Evolutionary conservation across 306 rosid species (phyloP).

Genomic region (Fragaria vesca): DNA sequence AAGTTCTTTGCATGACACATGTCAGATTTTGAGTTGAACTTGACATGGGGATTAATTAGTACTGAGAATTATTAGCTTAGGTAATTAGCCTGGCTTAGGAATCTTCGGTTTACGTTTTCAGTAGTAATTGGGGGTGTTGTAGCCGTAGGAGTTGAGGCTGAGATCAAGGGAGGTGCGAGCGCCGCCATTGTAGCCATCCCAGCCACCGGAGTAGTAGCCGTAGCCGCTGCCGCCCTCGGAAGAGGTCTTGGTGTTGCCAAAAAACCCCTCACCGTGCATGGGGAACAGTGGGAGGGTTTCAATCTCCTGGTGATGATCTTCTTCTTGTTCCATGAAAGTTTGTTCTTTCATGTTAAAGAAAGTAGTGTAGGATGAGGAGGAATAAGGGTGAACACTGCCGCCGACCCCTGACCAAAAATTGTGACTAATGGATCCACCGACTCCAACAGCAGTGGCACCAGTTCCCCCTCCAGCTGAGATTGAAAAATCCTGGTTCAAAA

Average conservation of each 20-base stretch:
- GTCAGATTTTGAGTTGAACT: conserved; percentile 17
- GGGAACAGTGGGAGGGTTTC: conserved; percentile 98
- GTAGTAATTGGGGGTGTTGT: conserved; percentile 52
- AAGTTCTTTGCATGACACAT: conserved; percentile 35
- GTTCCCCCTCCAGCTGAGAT: conserved; percentile 51
- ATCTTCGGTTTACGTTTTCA: background rate
- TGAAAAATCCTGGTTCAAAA: conserved; percentile 50
- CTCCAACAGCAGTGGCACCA: conserved; percentile 31
- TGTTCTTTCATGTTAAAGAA: conserved; percentile 45
- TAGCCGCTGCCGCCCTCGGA: conserved; percentile 35
- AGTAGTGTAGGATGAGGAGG: conserved; percentile 32
- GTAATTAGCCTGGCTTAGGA: background rate
- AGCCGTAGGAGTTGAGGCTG: conserved; percentile 70
- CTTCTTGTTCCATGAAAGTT: background rate
- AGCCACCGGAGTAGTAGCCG: conserved; percentile 52
- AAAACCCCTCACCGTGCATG: conserved; percentile 73
- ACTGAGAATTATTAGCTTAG: background rate
- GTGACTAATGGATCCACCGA: conserved; percentile 39
- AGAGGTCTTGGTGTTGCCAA: conserved; percentile 49
- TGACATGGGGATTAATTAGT: background rate
- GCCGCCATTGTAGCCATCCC: conserved; percentile 29
- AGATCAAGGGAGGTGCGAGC: conserved; percentile 83
- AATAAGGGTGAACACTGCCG: conserved; percentile 47
- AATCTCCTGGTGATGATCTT: conserved; percentile 33
- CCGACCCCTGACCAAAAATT: conserved; percentile 59